A percentile compares a stretch with the other conserved stretches of the same genome.
These are phyloP conservation scores for Tylopilus balloui DNA, from an alignment of 768 basidiomycete genomes.

Conservation along the genomic window DNA sequence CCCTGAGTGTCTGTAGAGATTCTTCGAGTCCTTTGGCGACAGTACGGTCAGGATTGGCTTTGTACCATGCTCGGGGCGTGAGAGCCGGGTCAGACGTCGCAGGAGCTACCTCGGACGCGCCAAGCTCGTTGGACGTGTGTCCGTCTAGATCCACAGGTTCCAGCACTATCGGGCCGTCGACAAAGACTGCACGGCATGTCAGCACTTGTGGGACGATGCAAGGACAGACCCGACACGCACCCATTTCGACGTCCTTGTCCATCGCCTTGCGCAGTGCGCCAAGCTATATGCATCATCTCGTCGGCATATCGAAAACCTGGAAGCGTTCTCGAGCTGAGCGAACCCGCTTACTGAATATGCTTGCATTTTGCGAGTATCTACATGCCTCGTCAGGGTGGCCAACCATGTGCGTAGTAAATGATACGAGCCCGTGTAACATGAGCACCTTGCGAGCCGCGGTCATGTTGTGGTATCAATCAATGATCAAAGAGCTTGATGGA, in stretches of 20 bases:
- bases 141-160: slow-evolving; percentile 57
- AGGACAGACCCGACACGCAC: slow-evolving; percentile 30
- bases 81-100: slow-evolving; percentile 45
- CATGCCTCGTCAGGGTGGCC: slow-evolving; percentile 1
- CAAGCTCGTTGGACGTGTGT: slow-evolving; percentile 28
- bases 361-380: slow-evolving; percentile 72
- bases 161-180: slow-evolving; percentile 67
- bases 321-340: slow-evolving; percentile 18
- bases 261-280: slow-evolving; percentile 71
- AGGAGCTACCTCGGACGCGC: slow-evolving; percentile 35
- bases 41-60: slow-evolving; percentile 47
- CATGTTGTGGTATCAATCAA: slow-evolving; percentile 12
- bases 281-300: slow-evolving; percentile 38
- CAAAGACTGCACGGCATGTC: slow-evolving; percentile 48
- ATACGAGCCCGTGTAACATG: slow-evolving; percentile 42
- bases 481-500: neutral
- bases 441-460: slow-evolving; percentile 34
- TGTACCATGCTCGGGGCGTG: slow-evolving; percentile 73
- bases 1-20: slow-evolving; percentile 49
- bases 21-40: slow-evolving; percentile 54
- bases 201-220: neutral
- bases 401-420: neutral
- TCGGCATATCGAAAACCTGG: neutral
- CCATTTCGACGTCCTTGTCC: slow-evolving; percentile 60
- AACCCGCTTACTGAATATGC: slow-evolving; percentile 69